Evolutionary conservation across 768 basidiomycete species (phyloP), one percentile per base, ranked within the genome.

Genomic region (Pleurotus cornucopiae): DNA sequence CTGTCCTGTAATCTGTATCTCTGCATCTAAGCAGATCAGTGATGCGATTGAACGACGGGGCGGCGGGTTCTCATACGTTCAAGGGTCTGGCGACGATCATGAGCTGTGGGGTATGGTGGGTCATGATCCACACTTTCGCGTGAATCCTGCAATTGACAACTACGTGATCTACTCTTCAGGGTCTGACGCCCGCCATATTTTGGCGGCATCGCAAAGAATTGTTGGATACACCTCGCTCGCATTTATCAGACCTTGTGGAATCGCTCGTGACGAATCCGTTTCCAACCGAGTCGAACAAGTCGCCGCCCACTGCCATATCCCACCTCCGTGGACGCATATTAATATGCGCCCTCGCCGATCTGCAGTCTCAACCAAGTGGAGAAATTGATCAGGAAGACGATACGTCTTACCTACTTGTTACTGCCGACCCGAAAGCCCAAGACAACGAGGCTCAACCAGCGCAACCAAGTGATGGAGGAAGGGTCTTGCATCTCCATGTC

Each of bases 1-100:
- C 68, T 72, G 75, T 63, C 90, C 95, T 0, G 67, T 98, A 55
- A 73, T 98, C 23, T 97, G 94, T 67, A 70, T 94, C 9, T 94
- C 91, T 2, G 94, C 95, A 2, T 95, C 93, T 3, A 84, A 82
- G 60, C 85, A 84, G 60, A 76, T 87, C 5, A 64, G 72, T 5
- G 81, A 83, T 2, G 84, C 84, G 5, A 55, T 80, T 1, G 86
- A 89, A 57, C 75, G 88, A 18, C 80, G 87, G 0, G 60, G 74
- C 6, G 70, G 74, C n/a, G 91, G 90, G 0, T 97, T 86, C 66
- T 76, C 84, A 18, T 98, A 98, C 66, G 82, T 98, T 6, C 94
- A 96, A 67, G 96, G 96, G 1, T 91, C 90, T 0, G 96, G 94
- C 0, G 96, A 98, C 63, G 96, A 98, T 63, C 92, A 95, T 64